Evolutionary conservation across 768 basidiomycete species (phyloP), one percentile per base, ranked within the genome.

Genomic region (Hericium erinaceus): DNA sequence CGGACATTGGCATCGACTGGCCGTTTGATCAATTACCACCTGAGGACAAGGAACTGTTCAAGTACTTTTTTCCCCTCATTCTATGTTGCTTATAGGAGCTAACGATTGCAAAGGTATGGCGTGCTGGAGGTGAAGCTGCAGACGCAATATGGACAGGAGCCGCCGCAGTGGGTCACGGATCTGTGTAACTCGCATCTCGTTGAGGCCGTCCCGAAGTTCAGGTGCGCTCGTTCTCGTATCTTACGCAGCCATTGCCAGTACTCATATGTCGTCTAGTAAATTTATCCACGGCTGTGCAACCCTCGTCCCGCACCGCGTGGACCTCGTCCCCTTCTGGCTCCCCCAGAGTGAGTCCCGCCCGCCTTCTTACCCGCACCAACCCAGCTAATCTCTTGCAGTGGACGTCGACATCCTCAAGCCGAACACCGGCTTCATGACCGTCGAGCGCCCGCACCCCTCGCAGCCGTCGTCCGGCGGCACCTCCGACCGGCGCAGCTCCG

Each of bases 231-330:
- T 18, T 7, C 20, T 10, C 48, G 57, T 24, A 33, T 51, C 15
- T 22, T 56, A 28, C 38, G 33, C 33, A 4, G 33, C 40, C 52
- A 12, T 64, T 12, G 37, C 51, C 18, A 40, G 12, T 33, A 18
- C 16, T 18, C 13, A 16, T 39, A 60, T 60, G 28, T 65, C 12
- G 38, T 54, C 49, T 58, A 92, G 91, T 70, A 91, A 91, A 81
- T 95, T 95, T 68, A 95, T 97, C 57, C 94, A 95, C 68, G 95
- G 97, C 24, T 99, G 97, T 68, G 87, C 95, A 2, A 94, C 93
- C 1, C 77, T 98, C 0, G 72, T 98, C 10, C 94, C 95, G 18
- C 82, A 90, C 65, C 87, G 95, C 39, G 95, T 98, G 48, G 90
- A 98, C 66, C 80, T 99, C 22, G 89, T 99, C 39, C 97, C 97